Conservation (phyloP, 345 rosid genomes). For the Melaleuca quinquenervia region DNA sequence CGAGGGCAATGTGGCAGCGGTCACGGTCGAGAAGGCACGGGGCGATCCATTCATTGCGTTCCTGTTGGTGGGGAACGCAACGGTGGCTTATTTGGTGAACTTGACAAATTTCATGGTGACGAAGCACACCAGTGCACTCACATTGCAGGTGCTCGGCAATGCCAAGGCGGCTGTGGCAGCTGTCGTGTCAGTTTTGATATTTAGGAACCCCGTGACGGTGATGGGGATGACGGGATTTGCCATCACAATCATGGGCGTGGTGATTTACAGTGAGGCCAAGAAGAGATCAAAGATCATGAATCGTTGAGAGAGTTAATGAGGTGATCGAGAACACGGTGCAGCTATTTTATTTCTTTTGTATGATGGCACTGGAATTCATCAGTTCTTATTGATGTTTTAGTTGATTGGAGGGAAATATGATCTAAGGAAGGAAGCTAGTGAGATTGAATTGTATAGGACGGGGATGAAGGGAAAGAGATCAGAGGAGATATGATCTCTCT, state of each 20-base stretch:
- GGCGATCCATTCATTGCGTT: slow-evolving; percentile 54
- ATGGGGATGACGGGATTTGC: slow-evolving; percentile 94
- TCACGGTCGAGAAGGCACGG: slow-evolving; percentile 67
- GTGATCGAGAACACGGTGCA: slow-evolving; percentile 18
- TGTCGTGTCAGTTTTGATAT: slow-evolving; percentile 79
- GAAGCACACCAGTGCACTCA: slow-evolving; percentile 94
- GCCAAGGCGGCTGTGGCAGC: slow-evolving; percentile 99
- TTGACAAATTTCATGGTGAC: slow-evolving; percentile 94
- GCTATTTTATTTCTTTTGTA: neutral
- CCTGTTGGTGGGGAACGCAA: slow-evolving; percentile 79
- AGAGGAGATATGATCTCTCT: slow-evolving; percentile 8
- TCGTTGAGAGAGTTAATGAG: neutral
- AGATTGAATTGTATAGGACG: slow-evolving; percentile 37
- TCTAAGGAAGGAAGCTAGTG: neutral
- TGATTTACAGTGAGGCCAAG: slow-evolving; percentile 97
- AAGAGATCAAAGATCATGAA: slow-evolving; percentile 73
- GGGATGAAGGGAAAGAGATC: slow-evolving; percentile 9
- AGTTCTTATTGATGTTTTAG: slow-evolving; percentile 1
- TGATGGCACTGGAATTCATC: neutral
- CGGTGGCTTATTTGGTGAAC: slow-evolving; percentile 94
- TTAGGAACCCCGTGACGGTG: slow-evolving; percentile 85
- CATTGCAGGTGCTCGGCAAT: slow-evolving; percentile 94
- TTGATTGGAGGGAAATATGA: neutral
- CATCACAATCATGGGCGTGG: slow-evolving; percentile 90
- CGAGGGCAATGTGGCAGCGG: slow-evolving; percentile 77